Evolutionary conservation across 1,139 yeast species (phyloP).

Genomic region (Saccharomyces pastorianus): DNA sequence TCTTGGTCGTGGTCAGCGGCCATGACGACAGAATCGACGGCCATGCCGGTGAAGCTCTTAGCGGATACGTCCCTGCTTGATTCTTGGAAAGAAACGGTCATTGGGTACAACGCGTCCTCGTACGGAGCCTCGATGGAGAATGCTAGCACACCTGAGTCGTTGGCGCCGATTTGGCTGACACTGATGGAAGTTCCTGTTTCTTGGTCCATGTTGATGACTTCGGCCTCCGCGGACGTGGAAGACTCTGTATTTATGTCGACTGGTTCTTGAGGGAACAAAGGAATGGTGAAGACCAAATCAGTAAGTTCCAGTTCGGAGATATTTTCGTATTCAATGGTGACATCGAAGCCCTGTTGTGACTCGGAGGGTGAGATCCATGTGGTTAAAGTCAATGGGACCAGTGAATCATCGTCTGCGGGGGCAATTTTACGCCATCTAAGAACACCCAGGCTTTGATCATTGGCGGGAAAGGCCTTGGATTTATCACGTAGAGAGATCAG

Average conservation of each 20-base stretch:
- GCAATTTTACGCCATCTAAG: constrained; percentile 81
- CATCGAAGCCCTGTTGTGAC: constrained; percentile 51
- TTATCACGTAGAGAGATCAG: constrained; percentile 70
- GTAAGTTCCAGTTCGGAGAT: constrained; percentile 35
- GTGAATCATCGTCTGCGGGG: constrained; percentile 45
- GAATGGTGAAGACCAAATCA: constrained; percentile 57
- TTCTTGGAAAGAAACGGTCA: constrained; percentile 44
- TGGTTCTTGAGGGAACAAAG: constrained; percentile 45
- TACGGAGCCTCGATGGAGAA: constrained; percentile 64
- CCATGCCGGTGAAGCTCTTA: constrained; percentile 2
- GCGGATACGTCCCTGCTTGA: constrained; percentile 8
- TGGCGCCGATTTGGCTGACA: constrained; percentile 37
- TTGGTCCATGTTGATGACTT: constrained; percentile 44
- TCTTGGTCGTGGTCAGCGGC: constrained; percentile 1
- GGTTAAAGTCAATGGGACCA: constrained; percentile 68
- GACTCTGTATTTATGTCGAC: constrained; percentile 44
- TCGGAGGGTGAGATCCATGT: constrained; percentile 70
- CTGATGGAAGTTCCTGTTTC: constrained; percentile 50
- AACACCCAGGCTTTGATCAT: constrained; percentile 84
- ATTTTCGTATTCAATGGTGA: constrained; percentile 84
- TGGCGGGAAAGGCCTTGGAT: constrained; percentile 76
- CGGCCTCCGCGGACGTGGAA: constrained; percentile 39
- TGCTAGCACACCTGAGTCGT: constrained; percentile 66
- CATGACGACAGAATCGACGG: not conserved
- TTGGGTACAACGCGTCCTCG: constrained; percentile 87